Evolutionary conservation across 768 basidiomycete genomes (phyloP), one percentile per base, ranked within the genome.

Genomic region (Tulasnella sp.): DNA sequence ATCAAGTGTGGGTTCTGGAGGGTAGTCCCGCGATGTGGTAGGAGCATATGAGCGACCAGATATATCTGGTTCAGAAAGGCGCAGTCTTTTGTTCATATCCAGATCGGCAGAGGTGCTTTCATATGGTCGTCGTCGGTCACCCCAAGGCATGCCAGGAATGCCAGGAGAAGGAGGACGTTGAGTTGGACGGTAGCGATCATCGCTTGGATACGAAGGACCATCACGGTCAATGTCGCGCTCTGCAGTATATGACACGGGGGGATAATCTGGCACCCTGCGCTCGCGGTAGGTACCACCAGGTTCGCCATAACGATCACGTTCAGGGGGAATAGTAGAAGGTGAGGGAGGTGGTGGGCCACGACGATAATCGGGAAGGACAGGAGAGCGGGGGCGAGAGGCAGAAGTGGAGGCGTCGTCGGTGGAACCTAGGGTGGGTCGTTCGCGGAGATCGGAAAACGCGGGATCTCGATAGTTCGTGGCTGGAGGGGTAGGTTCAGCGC

Each of bases 381-480:
- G 52, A 27, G 52, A 54, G 27, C 52, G 52, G 5, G 34, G 37
- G 21, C 37, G 6, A 43, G 17, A 6, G 41, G n/a, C 9, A 17
- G 17, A 6, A 23, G 8, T 27, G 39, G 37, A 40, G 27, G 52
- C 15, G 4, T 39, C 52, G 36, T 36, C 25, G 3, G 42, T 9
- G 34, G 39, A 29, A 25, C 42, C 52, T 7, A 27, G 34, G 32
- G 35, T 17, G 19, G 36, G 15, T 31, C 52, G 37, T 27, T 40
- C 8, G 52, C 11, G 25, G 35, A 4, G 52, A n/a, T 54, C 37
- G 39, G 19, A 23, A 54, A 40, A 40, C 17, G 37, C 29, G 27
- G 52, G 36, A 15, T 54, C 50, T n/a, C 52, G 52, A 41, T 54
- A 54, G 17, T n/a, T 43, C 31, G 19, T 23, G 32, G 55, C 15